Conservation (phyloP, 768 basidiomycete species). For the Tephrocybe sp. region DNA sequence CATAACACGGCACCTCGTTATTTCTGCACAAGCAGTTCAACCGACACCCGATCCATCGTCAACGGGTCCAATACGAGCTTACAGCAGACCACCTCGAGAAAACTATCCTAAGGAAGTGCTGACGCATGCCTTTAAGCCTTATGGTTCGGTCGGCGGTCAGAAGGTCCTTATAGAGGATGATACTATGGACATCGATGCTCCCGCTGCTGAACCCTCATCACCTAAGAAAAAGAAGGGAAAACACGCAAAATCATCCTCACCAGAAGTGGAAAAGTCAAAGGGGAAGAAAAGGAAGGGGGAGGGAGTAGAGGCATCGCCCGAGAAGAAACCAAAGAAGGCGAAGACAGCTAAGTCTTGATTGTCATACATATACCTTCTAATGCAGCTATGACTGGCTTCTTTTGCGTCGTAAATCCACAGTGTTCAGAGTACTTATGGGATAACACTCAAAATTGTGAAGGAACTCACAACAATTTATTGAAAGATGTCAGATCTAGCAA, state of each 20-base stretch:
- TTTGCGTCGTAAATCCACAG: no score
- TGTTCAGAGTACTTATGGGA: no score
- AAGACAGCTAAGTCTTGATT: constrained; percentile 25
- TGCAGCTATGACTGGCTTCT: not conserved
- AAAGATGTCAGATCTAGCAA: no score
- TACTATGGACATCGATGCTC: constrained; percentile 20
- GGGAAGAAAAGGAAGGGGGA: constrained; percentile 50
- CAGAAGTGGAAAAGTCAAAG: constrained; percentile 33
- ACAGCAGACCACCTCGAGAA: constrained; percentile 55
- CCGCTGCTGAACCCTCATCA: not conserved
- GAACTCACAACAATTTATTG: no score
- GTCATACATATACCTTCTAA: not conserved
- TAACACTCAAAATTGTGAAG: no score
- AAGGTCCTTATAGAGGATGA: constrained; percentile 25
- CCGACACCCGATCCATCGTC: constrained; percentile 28
- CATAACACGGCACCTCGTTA: constrained; percentile 56
- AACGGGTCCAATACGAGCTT: constrained; percentile 22
- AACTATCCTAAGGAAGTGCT: constrained; percentile 60
- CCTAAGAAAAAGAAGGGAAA: constrained; percentile 13
- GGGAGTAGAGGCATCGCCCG: constrained; percentile 21
- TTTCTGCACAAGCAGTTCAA: constrained; percentile 48
- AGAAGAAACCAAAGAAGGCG: constrained; percentile 51
- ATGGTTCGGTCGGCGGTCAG: constrained; percentile 43
- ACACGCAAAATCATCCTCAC: constrained; percentile 10
- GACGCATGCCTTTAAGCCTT: constrained; percentile 64